Conservation (phyloP, 305 asterid species). For the Plantago lanceolata region DNA sequence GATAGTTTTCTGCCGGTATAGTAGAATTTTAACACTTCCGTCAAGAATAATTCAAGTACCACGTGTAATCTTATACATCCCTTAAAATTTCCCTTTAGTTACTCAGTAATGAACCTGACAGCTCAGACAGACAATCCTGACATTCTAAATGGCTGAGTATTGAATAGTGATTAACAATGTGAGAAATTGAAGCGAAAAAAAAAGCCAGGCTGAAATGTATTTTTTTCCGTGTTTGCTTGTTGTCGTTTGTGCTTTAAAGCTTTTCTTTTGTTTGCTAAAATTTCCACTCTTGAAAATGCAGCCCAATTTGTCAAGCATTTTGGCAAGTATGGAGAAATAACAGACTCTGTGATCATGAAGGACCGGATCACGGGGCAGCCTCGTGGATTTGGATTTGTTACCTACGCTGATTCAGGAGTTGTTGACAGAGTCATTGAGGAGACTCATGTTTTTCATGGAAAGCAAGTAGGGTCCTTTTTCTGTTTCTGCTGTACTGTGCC, state of each 20-base stretch:
- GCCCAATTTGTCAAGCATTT: conserved; percentile 53
- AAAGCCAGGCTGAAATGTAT: not conserved
- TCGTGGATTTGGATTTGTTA: conserved; percentile 55
- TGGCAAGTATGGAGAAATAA: conserved; percentile 55
- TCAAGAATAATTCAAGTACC: not conserved
- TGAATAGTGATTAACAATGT: too few species aligned
- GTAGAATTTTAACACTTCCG: not conserved
- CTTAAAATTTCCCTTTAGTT: not conserved
- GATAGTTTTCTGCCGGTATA: too few species aligned
- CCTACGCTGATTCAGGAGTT: conserved; percentile 45
- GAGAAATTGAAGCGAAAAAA: too few species aligned
- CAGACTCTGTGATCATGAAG: conserved; percentile 60
- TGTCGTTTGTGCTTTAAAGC: not conserved
- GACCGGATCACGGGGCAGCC: conserved; percentile 51
- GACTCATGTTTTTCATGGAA: conserved; percentile 43
- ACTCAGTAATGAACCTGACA: not conserved
- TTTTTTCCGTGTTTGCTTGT: not conserved
- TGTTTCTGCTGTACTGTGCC: not conserved
- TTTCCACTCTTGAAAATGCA: conserved; percentile 16
- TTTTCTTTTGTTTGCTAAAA: not conserved
- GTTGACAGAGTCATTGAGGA: conserved; percentile 55
- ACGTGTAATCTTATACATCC: not conserved
- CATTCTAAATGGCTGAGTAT: not conserved
- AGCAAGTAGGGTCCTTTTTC: conserved; percentile 37
- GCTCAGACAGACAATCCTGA: not conserved